Conservation (phyloP, 2,329 filamentous ascomycete species). For the Capronia epimyces region DNA sequence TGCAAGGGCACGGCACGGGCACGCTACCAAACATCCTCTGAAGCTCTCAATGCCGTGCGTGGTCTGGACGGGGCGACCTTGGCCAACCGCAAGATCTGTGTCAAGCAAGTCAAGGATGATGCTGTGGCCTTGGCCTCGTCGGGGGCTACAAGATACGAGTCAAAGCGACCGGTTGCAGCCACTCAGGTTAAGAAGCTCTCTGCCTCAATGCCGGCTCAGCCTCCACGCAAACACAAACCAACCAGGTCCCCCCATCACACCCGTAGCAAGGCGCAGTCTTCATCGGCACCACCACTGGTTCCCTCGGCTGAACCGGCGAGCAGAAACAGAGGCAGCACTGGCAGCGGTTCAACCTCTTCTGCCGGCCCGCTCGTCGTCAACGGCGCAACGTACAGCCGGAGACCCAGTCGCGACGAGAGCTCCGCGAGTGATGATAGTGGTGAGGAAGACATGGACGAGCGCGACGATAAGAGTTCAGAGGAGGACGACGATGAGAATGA, state of each 20-base stretch:
- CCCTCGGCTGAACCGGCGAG: background rate
- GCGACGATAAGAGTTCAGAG: conserved; percentile 7
- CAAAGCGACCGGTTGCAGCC: background rate
- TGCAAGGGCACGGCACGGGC: conserved; percentile 24
- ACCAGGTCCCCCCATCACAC: background rate
- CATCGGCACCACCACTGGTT: background rate
- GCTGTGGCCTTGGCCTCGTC: background rate
- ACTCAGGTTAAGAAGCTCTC: background rate
- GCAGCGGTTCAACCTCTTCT: conserved; percentile 8
- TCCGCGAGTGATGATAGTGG: conserved; percentile 20
- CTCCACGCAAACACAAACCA: background rate
- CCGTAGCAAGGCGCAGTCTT: background rate
- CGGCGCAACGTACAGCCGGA: conserved; percentile 14
- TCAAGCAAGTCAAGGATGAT: conserved; percentile 12
- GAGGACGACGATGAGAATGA: background rate
- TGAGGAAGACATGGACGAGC: conserved; percentile 3
- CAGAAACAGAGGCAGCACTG: conserved; percentile 1
- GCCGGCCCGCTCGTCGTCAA: conserved; percentile 25
- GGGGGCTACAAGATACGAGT: background rate
- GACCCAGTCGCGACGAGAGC: background rate
- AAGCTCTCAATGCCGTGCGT: conserved; percentile 19
- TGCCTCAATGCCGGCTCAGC: background rate
- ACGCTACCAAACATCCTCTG: conserved; percentile 12
- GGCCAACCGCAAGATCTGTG: conserved; percentile 13
- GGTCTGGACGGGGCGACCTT: conserved; percentile 15